Percentiles rank a stretch among this genome's conserved stretches.
Evolutionary conservation across 768 basidiomycete genomes (phyloP).

Genomic region (Dictyophora rubrovolvata): DNA sequence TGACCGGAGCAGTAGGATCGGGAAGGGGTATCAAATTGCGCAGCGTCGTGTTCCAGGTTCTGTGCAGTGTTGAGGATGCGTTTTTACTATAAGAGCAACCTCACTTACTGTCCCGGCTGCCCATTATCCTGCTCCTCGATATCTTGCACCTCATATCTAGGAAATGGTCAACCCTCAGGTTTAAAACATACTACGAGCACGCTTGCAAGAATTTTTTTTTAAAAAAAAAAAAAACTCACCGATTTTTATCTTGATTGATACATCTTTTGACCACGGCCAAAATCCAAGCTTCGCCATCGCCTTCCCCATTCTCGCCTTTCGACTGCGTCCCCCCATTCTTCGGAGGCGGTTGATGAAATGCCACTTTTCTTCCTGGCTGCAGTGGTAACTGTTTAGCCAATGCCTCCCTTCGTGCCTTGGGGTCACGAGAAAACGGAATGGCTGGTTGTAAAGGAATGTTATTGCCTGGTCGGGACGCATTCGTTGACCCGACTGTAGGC

Average conservation of each 20-base stretch:
- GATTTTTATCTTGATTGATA: conserved; percentile 62
- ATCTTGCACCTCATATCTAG: conserved; percentile 79
- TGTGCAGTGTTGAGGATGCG: conserved; percentile 16
- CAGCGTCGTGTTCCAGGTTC: conserved; percentile 60
- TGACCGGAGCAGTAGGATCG: conserved; percentile 49
- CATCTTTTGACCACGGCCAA: conserved; percentile 65
- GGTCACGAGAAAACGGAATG: conserved; percentile 47
- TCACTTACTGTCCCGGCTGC: conserved; percentile 45
- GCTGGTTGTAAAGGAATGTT: conserved; percentile 7
- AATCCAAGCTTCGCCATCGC: conserved; percentile 57
- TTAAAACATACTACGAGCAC: too few relatives aligned
- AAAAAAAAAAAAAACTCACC: too few relatives aligned
- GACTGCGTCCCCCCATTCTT: conserved; percentile 12
- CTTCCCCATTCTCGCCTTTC: conserved; percentile 16
- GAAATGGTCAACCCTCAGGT: background rate
- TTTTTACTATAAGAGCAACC: background rate
- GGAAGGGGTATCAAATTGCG: conserved; percentile 72
- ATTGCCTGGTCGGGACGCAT: conserved; percentile 2
- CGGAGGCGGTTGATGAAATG: conserved; percentile 53
- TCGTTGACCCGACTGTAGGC: conserved; percentile 23
- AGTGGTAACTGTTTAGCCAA: conserved; percentile 54
- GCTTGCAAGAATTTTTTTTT: too few relatives aligned
- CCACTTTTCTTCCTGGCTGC: conserved; percentile 67
- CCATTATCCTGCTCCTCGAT: conserved; percentile 77
- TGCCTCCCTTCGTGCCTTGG: conserved; percentile 56